A percentile compares a stretch with the other conserved stretches of the same genome.
These are phyloP conservation scores for Excoecaria cochinchinensis DNA, from an alignment of 345 rosid species.

Conservation along the genomic window DNA sequence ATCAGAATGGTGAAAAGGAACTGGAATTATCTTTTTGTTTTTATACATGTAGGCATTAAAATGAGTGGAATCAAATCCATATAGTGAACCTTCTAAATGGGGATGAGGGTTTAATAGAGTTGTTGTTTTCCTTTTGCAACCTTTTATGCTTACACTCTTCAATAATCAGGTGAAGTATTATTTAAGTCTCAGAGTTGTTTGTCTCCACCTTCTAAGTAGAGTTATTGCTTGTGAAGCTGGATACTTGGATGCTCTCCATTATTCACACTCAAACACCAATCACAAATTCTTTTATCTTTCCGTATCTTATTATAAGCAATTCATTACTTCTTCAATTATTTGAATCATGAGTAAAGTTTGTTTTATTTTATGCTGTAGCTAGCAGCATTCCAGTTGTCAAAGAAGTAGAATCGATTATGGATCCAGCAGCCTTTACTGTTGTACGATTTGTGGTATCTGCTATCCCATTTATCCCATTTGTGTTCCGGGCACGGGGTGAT, in stretches of 20 bases:
- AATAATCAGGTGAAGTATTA: neutral
- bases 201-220: too few relatives aligned
- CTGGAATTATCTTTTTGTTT: neutral
- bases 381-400: conserved; percentile 59
- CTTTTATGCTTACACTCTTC: neutral
- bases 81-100: neutral
- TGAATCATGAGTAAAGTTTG: neutral
- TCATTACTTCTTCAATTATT: neutral
- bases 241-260: neutral
- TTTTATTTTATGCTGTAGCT: conserved; percentile 38
- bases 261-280: neutral
- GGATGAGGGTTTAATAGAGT: neutral
- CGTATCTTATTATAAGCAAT: neutral
- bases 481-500: conserved; percentile 39
- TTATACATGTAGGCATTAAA: neutral
- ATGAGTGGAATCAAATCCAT: neutral
- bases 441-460: conserved; percentile 54
- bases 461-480: conserved; percentile 54
- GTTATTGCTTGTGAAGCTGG: neutral
- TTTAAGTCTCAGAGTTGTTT: too few relatives aligned
- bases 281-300: neutral
- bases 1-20: too few relatives aligned
- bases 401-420: conserved; percentile 49
- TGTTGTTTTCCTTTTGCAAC: neutral
- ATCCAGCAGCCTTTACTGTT: conserved; percentile 53